Base-by-base conservation (phyloP, 495 filamentous ascomycete species). In the Podospora fimiseda region DNA sequence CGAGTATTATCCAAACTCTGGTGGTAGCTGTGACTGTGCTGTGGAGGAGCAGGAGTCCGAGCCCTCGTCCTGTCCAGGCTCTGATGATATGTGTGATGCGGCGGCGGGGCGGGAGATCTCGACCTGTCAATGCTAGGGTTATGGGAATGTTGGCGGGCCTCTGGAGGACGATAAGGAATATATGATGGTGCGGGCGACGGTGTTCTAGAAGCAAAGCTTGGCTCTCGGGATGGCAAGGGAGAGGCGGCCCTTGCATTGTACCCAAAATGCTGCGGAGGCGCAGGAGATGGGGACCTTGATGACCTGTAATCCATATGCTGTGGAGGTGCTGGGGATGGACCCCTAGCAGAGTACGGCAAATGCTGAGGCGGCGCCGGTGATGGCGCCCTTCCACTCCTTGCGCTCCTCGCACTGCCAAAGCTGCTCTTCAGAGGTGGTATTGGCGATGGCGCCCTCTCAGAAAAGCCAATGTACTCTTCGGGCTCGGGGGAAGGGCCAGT, bases 261-360 rank as follows among this genome's bases (percentile, higher is more conserved):
- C 9, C 20, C 44, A 40, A 20, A 69, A 74, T 41, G 76, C 73
- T 18, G 84, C 82, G 19, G 84, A 86, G 14, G 77, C 80, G 56
- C 82, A 70, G 19, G 77, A 72, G 22, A 55, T 6, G 27, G 27
- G 11, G 27, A 33, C 27, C 27, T 33, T 11, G 27, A 33, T 11
- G 27, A 33, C 11, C 27, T 11, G 11, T 33, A 33, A 11, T 33
- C 11, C 6, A 5, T 11, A 33, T 33, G 27, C 11, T 11, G 27
- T 11, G 27, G 27, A 6, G 72, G 74, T 43, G 56, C 51, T 8
- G 71, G 66, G 8, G 70, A 72, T 19, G 66, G 59, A 9, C 46
- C 37, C 67, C 65, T 13, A 61, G n/a, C 48, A 68, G 46, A 57
- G 48, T 33, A 33, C 5, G 6, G 5, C 27, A 11, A 33, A 5